Conservation (phyloP, 2,329 filamentous ascomycete genomes). For the Acephala macrosclerotiorum region DNA sequence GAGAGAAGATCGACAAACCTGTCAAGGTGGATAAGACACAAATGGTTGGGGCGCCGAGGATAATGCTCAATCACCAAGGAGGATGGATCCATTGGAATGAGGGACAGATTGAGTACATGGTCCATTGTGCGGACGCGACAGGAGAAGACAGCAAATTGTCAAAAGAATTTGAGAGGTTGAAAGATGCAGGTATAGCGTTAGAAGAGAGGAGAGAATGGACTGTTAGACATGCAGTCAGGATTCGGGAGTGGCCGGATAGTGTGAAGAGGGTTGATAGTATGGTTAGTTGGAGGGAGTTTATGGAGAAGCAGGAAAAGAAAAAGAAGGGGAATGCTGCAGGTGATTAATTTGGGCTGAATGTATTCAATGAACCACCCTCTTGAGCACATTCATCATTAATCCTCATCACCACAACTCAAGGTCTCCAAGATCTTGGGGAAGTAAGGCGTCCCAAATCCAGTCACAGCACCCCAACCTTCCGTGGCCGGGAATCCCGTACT, state of each 20-base stretch:
- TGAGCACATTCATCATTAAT: neutral
- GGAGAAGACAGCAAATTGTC: neutral
- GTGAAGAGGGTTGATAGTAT: neutral
- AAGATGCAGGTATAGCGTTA: neutral
- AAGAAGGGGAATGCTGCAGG: neutral
- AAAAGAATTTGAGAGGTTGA: neutral
- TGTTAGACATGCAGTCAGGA: neutral
- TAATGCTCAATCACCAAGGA: neutral
- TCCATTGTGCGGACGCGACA: neutral
- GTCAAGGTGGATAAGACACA: neutral
- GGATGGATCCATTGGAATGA: neutral
- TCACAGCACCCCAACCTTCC: constrained; percentile 47
- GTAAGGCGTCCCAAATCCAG: constrained; percentile 45
- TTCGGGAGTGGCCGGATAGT: neutral
- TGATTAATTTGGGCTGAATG: neutral
- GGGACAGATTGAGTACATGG: neutral
- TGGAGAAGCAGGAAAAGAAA: too few relatives aligned
- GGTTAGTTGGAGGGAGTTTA: neutral
- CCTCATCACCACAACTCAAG: neutral
- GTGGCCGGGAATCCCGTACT: constrained; percentile 37
- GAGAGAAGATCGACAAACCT: neutral
- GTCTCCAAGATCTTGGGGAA: constrained; percentile 49
- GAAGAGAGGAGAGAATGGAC: neutral
- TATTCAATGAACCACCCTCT: neutral
- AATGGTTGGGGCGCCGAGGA: neutral